phyloP scores from a whole-genome alignment of 257 asterid species.

The Plantago major region DNA sequence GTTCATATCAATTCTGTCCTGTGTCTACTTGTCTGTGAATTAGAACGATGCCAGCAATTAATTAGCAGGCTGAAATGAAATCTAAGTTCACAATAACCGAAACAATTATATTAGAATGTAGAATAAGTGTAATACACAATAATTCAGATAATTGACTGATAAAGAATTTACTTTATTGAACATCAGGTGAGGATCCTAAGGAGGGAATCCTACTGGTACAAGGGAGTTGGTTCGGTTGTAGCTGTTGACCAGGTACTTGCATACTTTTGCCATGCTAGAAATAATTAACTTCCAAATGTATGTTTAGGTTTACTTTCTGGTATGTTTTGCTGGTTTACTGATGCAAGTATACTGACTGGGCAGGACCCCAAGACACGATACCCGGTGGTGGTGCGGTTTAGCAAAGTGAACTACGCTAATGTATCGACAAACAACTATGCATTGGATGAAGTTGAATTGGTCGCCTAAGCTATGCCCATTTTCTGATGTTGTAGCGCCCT shows the following conservation, averaged over 20 bases:
- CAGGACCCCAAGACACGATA: slow-evolving; percentile 61
- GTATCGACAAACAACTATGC: slow-evolving; percentile 64
- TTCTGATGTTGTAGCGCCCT: slow-evolving; percentile 18
- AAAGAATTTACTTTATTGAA: not conserved
- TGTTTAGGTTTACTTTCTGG: not conserved
- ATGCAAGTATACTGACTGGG: slow-evolving; percentile 8
- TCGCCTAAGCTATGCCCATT: slow-evolving; percentile 22
- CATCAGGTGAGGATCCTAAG: slow-evolving; percentile 51
- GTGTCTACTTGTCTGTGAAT: too few species aligned
- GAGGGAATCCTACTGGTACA: slow-evolving; percentile 58
- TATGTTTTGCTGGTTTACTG: not conserved
- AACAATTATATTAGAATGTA: not conserved
- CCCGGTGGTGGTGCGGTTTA: slow-evolving; percentile 60
- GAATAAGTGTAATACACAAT: not conserved
- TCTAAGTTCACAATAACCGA: not conserved
- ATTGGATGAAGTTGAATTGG: slow-evolving; percentile 49
- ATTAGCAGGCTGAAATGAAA: not conserved
- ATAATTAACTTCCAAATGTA: not conserved
- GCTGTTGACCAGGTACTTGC: slow-evolving; percentile 52
- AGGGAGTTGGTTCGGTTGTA: slow-evolving; percentile 57
- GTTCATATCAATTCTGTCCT: too few species aligned
- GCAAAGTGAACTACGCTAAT: slow-evolving; percentile 55
- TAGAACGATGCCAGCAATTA: too few species aligned
- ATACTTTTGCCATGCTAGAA: not conserved
- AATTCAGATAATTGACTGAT: not conserved